Conservation (phyloP, 2,329 filamentous ascomycete genomes). For the Bipolaris oryzae region DNA sequence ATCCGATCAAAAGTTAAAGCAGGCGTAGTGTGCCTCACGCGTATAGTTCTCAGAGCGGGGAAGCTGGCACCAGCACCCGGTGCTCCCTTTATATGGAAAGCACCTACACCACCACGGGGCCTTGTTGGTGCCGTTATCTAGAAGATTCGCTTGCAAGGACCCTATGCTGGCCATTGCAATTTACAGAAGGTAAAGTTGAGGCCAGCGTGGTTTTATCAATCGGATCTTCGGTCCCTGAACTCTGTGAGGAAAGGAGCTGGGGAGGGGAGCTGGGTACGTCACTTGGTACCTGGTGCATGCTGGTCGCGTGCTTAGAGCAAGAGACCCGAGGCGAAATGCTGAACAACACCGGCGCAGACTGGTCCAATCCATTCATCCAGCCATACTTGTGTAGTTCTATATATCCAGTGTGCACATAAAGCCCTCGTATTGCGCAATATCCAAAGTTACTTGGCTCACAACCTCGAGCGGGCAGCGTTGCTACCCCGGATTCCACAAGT, state of each 20-base stretch:
- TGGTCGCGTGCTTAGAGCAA: slow-evolving; percentile 9
- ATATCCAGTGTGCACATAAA: background rate
- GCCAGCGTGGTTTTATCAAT: slow-evolving; percentile 2
- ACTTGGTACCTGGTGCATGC: slow-evolving; percentile 22
- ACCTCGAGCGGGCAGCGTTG: background rate
- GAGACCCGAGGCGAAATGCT: background rate
- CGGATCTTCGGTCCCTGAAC: slow-evolving; percentile 17
- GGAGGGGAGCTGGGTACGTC: slow-evolving; percentile 15
- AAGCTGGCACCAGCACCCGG: slow-evolving; percentile 17
- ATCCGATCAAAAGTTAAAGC: slow-evolving; percentile 16
- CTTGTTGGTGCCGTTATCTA: slow-evolving; percentile 15
- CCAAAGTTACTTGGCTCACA: background rate
- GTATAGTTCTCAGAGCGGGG: slow-evolving; percentile 23
- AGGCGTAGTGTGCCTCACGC: slow-evolving; percentile 18
- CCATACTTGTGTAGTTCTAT: background rate
- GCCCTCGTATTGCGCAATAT: too few species aligned
- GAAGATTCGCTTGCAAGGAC: slow-evolving; percentile 15
- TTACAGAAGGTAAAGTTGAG: background rate
- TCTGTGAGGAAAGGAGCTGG: slow-evolving; percentile 4
- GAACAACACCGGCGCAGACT: background rate
- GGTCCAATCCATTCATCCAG: background rate
- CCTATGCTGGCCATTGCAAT: slow-evolving; percentile 9
- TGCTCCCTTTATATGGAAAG: slow-evolving; percentile 16
- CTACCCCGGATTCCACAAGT: slow-evolving; percentile 19
- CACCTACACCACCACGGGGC: slow-evolving; percentile 1